Evolutionary conservation across 148 eudicot genomes (phyloP).

Genomic region (Spergularia bocconei): DNA sequence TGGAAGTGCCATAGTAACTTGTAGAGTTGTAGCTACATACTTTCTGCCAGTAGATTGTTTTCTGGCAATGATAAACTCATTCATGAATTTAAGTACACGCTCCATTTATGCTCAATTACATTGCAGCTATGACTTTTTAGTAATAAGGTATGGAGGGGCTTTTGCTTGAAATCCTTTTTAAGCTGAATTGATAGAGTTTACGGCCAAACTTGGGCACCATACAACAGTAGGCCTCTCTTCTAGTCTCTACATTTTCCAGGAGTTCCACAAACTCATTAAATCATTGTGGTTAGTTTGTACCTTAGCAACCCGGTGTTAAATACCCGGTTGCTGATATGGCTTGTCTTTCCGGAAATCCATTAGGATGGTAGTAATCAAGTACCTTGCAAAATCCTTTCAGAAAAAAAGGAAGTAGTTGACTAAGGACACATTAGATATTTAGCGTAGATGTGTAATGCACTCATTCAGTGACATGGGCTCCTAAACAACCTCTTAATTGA

Average conservation of each 20-base stretch:
- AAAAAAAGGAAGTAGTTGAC: background rate
- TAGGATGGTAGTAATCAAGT: background rate
- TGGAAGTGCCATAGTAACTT: constrained; percentile 12
- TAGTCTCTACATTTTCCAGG: background rate
- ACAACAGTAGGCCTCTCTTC: too few species aligned
- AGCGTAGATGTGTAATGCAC: too few species aligned
- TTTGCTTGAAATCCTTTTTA: background rate
- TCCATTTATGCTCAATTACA: too few species aligned
- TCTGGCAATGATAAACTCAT: background rate
- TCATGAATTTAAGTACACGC: background rate
- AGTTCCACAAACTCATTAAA: background rate
- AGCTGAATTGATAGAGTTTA: background rate
- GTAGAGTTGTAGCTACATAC: constrained; percentile 19
- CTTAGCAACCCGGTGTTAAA: background rate
- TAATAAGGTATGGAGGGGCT: too few species aligned
- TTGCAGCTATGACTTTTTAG: background rate
- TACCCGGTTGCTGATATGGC: too few species aligned
- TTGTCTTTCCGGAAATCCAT: background rate
- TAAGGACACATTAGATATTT: too few species aligned
- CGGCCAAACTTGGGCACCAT: background rate
- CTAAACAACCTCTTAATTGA: too few species aligned
- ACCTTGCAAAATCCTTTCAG: background rate
- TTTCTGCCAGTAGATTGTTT: constrained; percentile 4
- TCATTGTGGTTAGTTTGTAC: background rate
- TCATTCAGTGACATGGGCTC: too few species aligned